These are phyloP conservation scores for Lipomyces yamadae DNA, from an alignment of 805 yeast genomes.

Conservation along the genomic window DNA sequence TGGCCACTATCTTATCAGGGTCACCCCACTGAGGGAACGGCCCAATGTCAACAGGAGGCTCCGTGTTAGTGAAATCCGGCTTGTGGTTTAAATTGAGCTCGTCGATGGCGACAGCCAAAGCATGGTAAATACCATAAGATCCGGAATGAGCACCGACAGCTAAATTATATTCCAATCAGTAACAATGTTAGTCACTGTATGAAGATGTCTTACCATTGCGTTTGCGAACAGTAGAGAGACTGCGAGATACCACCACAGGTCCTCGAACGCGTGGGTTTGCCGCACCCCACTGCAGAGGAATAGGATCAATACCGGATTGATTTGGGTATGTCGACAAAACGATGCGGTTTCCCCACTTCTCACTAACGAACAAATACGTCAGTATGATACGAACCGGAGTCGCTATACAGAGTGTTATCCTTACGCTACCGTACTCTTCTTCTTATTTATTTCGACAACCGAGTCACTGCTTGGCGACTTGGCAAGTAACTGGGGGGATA, in stretches of 20 bases:
- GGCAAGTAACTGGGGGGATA: slow-evolving; percentile 30
- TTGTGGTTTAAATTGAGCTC: slow-evolving; percentile 58
- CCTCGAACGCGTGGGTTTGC: slow-evolving; percentile 52
- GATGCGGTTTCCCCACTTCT: slow-evolving; percentile 46
- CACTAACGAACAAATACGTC: slow-evolving; percentile 4
- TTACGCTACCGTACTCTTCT: slow-evolving; percentile 5
- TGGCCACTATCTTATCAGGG: slow-evolving; percentile 60
- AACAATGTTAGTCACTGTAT: not conserved
- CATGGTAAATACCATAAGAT: slow-evolving; percentile 67
- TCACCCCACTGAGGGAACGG: slow-evolving; percentile 64
- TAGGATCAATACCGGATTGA: slow-evolving; percentile 56
- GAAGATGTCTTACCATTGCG: slow-evolving; percentile 53
- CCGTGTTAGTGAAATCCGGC: slow-evolving; percentile 67
- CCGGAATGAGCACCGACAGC: slow-evolving; percentile 67
- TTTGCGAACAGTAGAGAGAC: slow-evolving; percentile 54
- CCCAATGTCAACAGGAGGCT: slow-evolving; percentile 62
- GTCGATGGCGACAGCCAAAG: slow-evolving; percentile 64
- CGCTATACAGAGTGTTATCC: not conserved
- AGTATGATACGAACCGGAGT: not conserved
- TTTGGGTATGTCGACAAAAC: slow-evolving; percentile 60
- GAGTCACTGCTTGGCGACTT: slow-evolving; percentile 6
- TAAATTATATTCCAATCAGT: slow-evolving; percentile 8
- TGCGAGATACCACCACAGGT: slow-evolving; percentile 61
- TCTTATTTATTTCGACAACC: slow-evolving; percentile 4
- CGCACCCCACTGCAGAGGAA: slow-evolving; percentile 60